Base-by-base conservation (phyloP, 495 filamentous ascomycete genomes). In the Mytilinidion resinicola region DNA sequence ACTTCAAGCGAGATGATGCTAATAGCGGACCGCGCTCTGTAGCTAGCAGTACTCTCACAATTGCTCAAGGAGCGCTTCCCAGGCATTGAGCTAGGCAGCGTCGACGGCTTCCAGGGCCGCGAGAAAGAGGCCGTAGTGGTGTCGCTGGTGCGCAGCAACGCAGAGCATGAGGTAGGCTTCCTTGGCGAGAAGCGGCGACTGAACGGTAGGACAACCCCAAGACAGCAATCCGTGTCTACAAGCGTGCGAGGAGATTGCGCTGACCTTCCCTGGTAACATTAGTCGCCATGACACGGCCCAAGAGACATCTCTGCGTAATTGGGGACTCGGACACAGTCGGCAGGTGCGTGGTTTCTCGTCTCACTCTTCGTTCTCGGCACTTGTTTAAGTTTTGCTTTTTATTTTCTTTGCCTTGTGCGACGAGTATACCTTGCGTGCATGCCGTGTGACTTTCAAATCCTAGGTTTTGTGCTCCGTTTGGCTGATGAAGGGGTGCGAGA, bases 41-140 rank as follows among this genome's bases (percentile, higher is more conserved):
- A 86, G 82, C 77, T 96, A 8, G 83, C 86, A 1, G 73, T 95
- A 0, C 75, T 98, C 51, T 80, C 90, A 2, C 79, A 83, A 41
- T 70, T 78, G 57, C 77, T 98, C 15, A 90, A 91, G 56, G 87
- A 91, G 52, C 75, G 76, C 43, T 95, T 87, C 61, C 86, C 85
- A 0, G 90, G 84, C 3, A 82, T 99, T 12, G 93, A 99, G 69
- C 74, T 97, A 15, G 93, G 93, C 25, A 95, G 88, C 63, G 89
- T 99, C 3, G 93, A 99, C 73, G 91, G 91, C 7, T 99, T 99
- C 69, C 93, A 99, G 69, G 93, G 93, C 38, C 80, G 93, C 11
- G 93, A 99, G 73, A 98, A 99, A 72, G 93, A 99, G 70, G 93
- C 88, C 2, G 86, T 99, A 38, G 82, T 99, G 35, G 83, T 99